Evolutionary conservation across 2,329 filamentous ascomycete species (phyloP), one percentile per base, ranked within the genome.

Genomic region (Aspergillus proliferans): DNA sequence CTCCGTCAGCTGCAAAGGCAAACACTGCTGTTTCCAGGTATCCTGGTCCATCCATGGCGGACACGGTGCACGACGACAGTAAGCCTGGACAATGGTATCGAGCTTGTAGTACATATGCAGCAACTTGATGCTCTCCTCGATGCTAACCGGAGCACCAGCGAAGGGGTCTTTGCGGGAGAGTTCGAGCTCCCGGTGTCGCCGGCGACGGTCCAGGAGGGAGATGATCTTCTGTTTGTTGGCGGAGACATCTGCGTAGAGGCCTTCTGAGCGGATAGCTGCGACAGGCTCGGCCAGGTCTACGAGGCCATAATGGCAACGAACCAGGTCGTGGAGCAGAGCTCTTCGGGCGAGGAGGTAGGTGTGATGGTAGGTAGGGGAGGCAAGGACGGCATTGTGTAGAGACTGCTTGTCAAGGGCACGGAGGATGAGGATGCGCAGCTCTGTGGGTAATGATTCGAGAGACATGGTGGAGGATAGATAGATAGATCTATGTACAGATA

Each of bases 381-480:
- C 52, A 18, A 39, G 38, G 36, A 54, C 42, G 10, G 49, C 49
- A 10, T 44, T 34, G n/a, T 52, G 42, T 26, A 56, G 48, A 38
- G 53, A 43, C 12, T 34, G 41, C 10, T 48, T 36, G 36, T 56
- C 47, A n/a, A 55, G 33, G 9, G 44, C 38, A 36, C 52, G 21
- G 24, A 56, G 49, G 1, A 56, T 45, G 9, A 45, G 49, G 39
- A 56, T 49, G 19, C 49, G 49, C 2, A 56, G 47, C 43, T 56
- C 53, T 15, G 53, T 43, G 1, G 53, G 52, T 12, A 56, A 46
- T 9, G 40, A 38, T 49, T 56, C 53, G 12, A 56, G 34, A 22
- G 49, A 43, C 51, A 53, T 53, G 43, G 60, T 65, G 48, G 59
- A 22, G 4, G 6, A 30, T 30, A 30, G 26, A 12, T 30, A 30